Conservation (phyloP, 495 filamentous ascomycete genomes). For the Glonium stellatum region DNA sequence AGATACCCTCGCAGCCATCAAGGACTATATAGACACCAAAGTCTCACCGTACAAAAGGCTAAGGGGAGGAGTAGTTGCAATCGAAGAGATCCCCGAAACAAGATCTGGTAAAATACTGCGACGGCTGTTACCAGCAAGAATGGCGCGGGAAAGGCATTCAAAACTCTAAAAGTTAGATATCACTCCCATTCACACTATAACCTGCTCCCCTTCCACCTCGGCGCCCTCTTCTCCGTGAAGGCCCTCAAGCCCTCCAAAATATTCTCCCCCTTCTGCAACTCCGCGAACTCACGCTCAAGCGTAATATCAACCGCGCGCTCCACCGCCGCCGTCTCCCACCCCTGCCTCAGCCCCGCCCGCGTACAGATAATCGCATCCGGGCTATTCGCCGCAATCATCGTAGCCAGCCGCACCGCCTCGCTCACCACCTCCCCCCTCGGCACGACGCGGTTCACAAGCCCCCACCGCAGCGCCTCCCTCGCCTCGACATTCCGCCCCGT, state of each 20-base stretch:
- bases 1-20: slow-evolving; percentile 5
- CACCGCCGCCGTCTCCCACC: slow-evolving; percentile 17
- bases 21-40: slow-evolving; percentile 7
- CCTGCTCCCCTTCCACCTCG: slow-evolving; percentile 31
- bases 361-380: slow-evolving; percentile 21
- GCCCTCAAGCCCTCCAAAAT: slow-evolving; percentile 36
- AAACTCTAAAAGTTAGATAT: slow-evolving; percentile 6
- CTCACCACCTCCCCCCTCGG: slow-evolving; percentile 8
- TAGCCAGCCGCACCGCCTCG: slow-evolving; percentile 14
- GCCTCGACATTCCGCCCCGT: slow-evolving; percentile 12
- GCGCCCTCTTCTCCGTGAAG: slow-evolving; percentile 38
- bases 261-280: slow-evolving; percentile 38
- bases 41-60: slow-evolving; percentile 17
- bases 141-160: slow-evolving; percentile 2
- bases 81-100: slow-evolving; percentile 17
- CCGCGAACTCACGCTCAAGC: slow-evolving; percentile 25
- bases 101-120: slow-evolving; percentile 18
- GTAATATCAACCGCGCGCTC: slow-evolving; percentile 11
- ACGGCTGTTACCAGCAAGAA: slow-evolving; percentile 13
- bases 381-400: slow-evolving; percentile 17
- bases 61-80: slow-evolving; percentile 15
- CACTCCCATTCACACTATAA: neutral
- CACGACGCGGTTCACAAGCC: slow-evolving; percentile 17
- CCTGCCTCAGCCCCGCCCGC: slow-evolving; percentile 13
- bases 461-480: slow-evolving; percentile 10